Conservation (phyloP, 257 asterid species). For the Solanum virginianum region DNA sequence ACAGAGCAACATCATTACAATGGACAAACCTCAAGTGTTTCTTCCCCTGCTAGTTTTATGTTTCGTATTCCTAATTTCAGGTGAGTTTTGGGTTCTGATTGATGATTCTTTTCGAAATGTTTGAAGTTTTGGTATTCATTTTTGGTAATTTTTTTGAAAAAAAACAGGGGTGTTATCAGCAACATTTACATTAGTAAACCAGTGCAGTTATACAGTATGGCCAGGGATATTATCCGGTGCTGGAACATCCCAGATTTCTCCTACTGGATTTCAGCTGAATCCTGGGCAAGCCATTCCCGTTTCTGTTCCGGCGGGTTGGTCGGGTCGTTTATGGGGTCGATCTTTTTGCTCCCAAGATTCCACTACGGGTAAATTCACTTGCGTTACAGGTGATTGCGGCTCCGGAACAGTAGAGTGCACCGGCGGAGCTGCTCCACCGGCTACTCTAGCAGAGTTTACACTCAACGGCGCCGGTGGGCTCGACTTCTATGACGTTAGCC, state of each 20-base stretch:
- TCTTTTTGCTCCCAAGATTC: constrained; percentile 38
- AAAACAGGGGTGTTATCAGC: constrained; percentile 24
- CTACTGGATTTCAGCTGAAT: constrained; percentile 44
- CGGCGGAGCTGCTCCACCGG: constrained; percentile 51
- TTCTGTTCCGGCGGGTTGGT: constrained; percentile 45
- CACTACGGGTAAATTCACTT: constrained; percentile 36
- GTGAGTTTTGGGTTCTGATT: neutral
- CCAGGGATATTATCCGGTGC: constrained; percentile 60
- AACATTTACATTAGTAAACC: constrained; percentile 51
- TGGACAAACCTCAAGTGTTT: neutral
- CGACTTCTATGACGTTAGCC: constrained; percentile 73
- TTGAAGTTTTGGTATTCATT: neutral
- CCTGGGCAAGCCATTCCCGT: constrained; percentile 32
- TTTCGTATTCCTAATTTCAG: constrained; percentile 13
- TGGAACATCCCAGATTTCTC: constrained; percentile 33
- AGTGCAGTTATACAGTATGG: constrained; percentile 61
- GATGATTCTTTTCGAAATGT: too few species aligned
- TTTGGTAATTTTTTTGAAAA: neutral
- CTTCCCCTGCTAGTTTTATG: neutral
- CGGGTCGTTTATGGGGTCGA: constrained; percentile 72
- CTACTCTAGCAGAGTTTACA: constrained; percentile 71
- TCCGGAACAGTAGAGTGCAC: constrained; percentile 45
- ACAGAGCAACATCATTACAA: neutral
- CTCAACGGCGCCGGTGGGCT: constrained; percentile 55
- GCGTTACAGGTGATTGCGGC: constrained; percentile 64